Evolutionary conservation across 768 basidiomycete genomes (phyloP), one percentile per base, ranked within the genome.

Genomic region (Pholiota molesta): DNA sequence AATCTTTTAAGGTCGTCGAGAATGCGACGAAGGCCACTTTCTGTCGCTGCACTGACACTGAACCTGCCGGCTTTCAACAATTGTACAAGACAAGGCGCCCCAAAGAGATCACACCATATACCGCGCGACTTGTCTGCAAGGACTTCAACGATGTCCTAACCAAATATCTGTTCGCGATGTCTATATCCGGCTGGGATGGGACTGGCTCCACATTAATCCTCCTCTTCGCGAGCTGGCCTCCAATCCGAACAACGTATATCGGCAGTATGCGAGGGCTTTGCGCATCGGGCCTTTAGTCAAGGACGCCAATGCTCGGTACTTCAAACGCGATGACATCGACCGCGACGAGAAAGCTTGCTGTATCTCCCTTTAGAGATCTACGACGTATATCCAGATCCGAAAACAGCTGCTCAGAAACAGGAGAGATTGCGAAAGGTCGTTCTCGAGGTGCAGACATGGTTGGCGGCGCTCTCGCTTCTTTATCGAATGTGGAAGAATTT

Each of bases 11-110:
- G 58, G 26, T 45, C 31, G 55, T 40, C 23, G 33, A 35, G 44
- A 21, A 47, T 59, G 37, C 55, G 63, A 60, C 55, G 33, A 64
- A 57, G 60, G 23, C 29, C 17, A 40, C 53, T 31, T 35, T 40
- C 33, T 35, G 53, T 40, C 33, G 19, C n/a, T 40, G 31, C 53
- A 55, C 53, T 31, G 53, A 55, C 10, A 55, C 53, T 23, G 53
- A 55, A 26, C 53, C 53, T 29, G 33, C 53, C 19, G 39, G 33
- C 33, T 55, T 55, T 16, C 33, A 35, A 16, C 33, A 55, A 40
- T 19, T 55, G 33, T 55, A 19, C 53, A 40, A 55, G 39, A 40
- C 53, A 33, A 55, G 53, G 26, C 33, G 53, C 9, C 21, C 53
- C 33, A 55, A 40, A 35, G 53, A 55, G 26, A 28, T 26, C 33